Evolutionary conservation across 2,329 filamentous ascomycete species (phyloP), one percentile per base, ranked within the genome.

Genomic region (Curvularia hawaiiensis): DNA sequence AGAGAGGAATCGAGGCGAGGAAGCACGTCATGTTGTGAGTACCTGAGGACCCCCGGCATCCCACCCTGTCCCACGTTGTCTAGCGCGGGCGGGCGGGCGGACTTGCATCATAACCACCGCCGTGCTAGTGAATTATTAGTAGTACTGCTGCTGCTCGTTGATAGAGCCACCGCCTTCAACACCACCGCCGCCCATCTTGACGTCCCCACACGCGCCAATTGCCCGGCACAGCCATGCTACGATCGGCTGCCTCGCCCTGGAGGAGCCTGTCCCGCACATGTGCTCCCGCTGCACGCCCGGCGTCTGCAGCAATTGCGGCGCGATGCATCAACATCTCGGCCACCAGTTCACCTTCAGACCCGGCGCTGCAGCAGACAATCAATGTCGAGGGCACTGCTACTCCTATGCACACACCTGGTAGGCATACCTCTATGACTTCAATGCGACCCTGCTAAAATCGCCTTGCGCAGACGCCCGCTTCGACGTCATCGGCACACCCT

Each of bases 401-500:
- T 16, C 62, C 69, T 4, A 58, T 62, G 12, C 64, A 68, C 18
- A 67, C 70, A 47, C 72, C 72, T 61, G 72, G 72, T 73, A 68
- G 16, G 10, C 10, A 11, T 33, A 12, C 30, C 10, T 33, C 44
- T 31, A 11, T 47, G 28, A 11, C 30, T 14, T 22, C 28, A 26
- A 14, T 14, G 44, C 28, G 41, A 44, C 44, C 28, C 28, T 47
- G 28, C 44, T 47, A 47, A 20, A 44, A 44, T 2, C 5, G 35
- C 16, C 31, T 50, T 26, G 43, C 30, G 52, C 67, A 97, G 95
- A 98, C 84, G 95, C 95, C 53, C 88, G 88, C 56, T 99, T 99
- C 77, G 92, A 98, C 78, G 92, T 98, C 47, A 82, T 99, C 63
- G 95, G 95, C 61, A 86, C 91, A 24, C 92, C 94, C 1, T 95